phyloP scores from a whole-genome alignment of 2,329 filamentous ascomycete genomes.

The Tolypocladium sp. region DNA sequence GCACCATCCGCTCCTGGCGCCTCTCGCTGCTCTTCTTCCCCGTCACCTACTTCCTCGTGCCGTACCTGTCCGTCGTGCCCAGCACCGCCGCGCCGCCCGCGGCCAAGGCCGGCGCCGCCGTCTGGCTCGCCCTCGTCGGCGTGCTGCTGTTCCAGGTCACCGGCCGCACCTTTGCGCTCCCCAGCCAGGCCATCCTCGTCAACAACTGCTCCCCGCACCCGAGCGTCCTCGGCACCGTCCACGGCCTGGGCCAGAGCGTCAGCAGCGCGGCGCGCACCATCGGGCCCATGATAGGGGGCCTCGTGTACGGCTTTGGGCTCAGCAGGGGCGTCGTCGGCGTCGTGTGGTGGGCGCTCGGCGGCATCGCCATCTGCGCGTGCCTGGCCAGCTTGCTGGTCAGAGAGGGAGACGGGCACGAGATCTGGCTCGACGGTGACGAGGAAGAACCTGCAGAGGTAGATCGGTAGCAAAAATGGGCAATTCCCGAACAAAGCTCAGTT shows the following conservation, averaged over 20 bases:
- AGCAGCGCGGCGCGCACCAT: slow-evolving; percentile 49
- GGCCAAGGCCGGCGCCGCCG: slow-evolving; percentile 39
- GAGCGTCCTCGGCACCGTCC: slow-evolving; percentile 35
- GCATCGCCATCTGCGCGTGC: slow-evolving; percentile 37
- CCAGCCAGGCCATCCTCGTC: slow-evolving; percentile 35
- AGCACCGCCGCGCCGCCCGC: slow-evolving; percentile 36
- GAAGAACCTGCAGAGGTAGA: slow-evolving; percentile 6
- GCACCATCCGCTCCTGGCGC: slow-evolving; percentile 59
- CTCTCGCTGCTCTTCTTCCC: slow-evolving; percentile 64
- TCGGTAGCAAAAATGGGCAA: background rate
- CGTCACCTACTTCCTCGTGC: slow-evolving; percentile 57
- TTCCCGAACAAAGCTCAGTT: background rate
- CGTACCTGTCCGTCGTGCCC: slow-evolving; percentile 62
- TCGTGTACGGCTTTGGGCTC: slow-evolving; percentile 50
- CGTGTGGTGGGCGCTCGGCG: slow-evolving; percentile 47
- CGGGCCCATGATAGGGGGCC: slow-evolving; percentile 51
- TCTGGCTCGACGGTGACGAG: slow-evolving; percentile 53
- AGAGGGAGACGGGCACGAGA: slow-evolving; percentile 57
- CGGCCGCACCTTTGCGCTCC: slow-evolving; percentile 53
- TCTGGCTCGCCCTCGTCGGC: slow-evolving; percentile 57
- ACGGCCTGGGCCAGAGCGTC: slow-evolving; percentile 48
- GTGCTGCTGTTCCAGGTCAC: slow-evolving; percentile 58
- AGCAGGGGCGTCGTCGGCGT: slow-evolving; percentile 47
- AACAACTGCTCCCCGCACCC: slow-evolving; percentile 40
- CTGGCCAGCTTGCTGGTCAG: slow-evolving; percentile 44